Percentiles rank a stretch among this genome's conserved stretches.
phyloP scores from a whole-genome alignment of 2,329 filamentous ascomycete species.

The Apiospora pterosperma region DNA sequence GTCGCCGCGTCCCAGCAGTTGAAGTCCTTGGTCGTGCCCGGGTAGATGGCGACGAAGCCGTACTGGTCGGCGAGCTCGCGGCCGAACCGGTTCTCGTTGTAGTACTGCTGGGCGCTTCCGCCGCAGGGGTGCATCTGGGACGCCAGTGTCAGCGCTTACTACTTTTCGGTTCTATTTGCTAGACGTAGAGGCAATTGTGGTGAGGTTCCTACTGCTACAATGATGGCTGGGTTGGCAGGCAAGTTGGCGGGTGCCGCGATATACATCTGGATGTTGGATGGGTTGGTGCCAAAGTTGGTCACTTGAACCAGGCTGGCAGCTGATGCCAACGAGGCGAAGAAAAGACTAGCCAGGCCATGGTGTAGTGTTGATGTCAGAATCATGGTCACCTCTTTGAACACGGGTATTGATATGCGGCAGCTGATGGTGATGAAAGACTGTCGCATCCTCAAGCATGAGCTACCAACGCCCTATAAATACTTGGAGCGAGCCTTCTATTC shows the following conservation, averaged over 20 bases:
- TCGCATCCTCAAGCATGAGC: neutral
- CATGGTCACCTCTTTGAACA: neutral
- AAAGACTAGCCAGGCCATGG: neutral
- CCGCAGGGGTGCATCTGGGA: constrained; percentile 47
- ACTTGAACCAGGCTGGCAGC: constrained; percentile 20
- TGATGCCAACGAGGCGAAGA: neutral
- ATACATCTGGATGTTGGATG: constrained; percentile 41
- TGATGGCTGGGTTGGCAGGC: constrained; percentile 38
- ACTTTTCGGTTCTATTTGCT: neutral
- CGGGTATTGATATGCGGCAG: neutral
- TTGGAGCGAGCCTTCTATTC: neutral
- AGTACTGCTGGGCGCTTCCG: constrained; percentile 47
- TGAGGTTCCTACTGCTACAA: constrained; percentile 43
- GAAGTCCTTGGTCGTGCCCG: constrained; percentile 45
- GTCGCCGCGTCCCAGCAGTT: constrained; percentile 58
- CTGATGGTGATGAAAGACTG: neutral
- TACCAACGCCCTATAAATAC: neutral
- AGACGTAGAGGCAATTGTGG: neutral
- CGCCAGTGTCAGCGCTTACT: neutral
- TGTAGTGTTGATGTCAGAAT: neutral
- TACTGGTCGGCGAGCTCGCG: constrained; percentile 32
- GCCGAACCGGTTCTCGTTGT: constrained; percentile 45
- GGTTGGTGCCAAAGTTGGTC: constrained; percentile 29
- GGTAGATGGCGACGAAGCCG: constrained; percentile 51
- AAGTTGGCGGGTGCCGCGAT: constrained; percentile 36